A percentile compares a stretch with the other conserved stretches of the same genome.
Conservation (phyloP, 2,329 filamentous ascomycete species). For the Leptodontidium sp. region DNA sequence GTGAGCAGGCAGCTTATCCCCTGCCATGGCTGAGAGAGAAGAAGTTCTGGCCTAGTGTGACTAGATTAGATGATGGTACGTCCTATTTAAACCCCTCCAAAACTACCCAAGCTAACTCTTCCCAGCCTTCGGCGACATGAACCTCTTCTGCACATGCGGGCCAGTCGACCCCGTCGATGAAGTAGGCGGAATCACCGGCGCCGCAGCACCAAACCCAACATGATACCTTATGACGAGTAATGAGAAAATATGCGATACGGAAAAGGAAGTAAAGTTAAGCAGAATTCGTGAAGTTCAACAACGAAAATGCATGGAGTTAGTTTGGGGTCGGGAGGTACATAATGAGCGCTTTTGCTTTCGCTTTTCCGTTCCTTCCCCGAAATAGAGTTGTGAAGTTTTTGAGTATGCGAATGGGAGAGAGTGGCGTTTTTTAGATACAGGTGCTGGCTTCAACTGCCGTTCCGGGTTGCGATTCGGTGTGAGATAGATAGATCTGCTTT, state of each 20-base stretch:
- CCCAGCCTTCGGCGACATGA: constrained; percentile 85
- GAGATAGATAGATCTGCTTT: constrained; percentile 2
- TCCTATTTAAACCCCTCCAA: constrained; percentile 35
- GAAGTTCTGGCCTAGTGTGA: constrained; percentile 96
- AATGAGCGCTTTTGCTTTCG: constrained; percentile 11
- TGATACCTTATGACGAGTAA: constrained; percentile 21
- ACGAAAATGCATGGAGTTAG: constrained; percentile 21
- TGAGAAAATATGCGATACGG: constrained; percentile 6
- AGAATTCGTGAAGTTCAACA: neutral
- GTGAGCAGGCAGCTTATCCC: constrained; percentile 88
- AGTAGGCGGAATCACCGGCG: constrained; percentile 39
- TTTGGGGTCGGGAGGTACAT: neutral
- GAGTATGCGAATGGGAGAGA: neutral
- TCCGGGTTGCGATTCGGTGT: neutral
- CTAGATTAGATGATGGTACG: constrained; percentile 86
- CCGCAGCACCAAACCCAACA: constrained; percentile 39
- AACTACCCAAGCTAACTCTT: constrained; percentile 37
- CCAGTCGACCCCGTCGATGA: constrained; percentile 68
- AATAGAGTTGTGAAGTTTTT: neutral
- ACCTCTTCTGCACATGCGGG: constrained; percentile 94
- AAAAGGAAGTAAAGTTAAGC: neutral
- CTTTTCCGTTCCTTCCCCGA: no score
- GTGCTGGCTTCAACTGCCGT: constrained; percentile 17
- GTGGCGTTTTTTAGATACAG: constrained; percentile 13
- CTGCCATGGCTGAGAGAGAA: constrained; percentile 85